Percentiles rank a stretch among this genome's conserved stretches.
These are phyloP conservation scores for Penicillium malachiteum DNA, from an alignment of 495 filamentous ascomycete genomes.

Conservation along the genomic window DNA sequence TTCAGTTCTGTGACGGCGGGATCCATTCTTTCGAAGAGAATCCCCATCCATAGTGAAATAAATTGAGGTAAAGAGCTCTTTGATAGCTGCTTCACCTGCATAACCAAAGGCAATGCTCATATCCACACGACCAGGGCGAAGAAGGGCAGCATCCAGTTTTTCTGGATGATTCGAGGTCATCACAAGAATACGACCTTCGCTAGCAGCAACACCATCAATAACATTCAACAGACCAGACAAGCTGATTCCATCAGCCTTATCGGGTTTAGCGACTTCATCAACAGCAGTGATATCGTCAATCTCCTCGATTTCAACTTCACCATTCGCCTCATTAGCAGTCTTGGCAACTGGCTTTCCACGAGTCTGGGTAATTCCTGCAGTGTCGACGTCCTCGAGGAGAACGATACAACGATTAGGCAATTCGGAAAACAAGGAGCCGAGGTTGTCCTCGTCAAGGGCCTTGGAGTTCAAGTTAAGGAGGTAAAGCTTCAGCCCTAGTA, in stretches of 20 bases:
- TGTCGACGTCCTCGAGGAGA: conserved; percentile 51
- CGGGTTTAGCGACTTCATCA: conserved; percentile 8
- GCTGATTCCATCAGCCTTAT: conserved; percentile 42
- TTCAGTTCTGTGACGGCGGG: not conserved
- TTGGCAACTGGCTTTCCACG: conserved; percentile 15
- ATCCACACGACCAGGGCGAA: conserved; percentile 76
- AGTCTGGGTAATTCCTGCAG: conserved; percentile 57
- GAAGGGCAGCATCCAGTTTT: conserved; percentile 71
- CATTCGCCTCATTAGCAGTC: not conserved
- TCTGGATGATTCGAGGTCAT: conserved; percentile 85
- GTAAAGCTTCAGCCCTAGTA: conserved; percentile 46
- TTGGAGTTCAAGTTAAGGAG: conserved; percentile 46
- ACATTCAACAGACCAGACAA: conserved; percentile 78
- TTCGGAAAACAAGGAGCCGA: conserved; percentile 67
- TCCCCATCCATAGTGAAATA: conserved; percentile 49
- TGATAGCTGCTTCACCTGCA: conserved; percentile 59
- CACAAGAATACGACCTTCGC: conserved; percentile 74
- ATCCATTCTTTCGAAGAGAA: conserved; percentile 7
- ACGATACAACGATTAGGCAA: conserved; percentile 47
- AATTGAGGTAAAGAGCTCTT: conserved; percentile 69
- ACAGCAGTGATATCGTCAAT: conserved; percentile 1
- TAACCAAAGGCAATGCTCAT: conserved; percentile 69
- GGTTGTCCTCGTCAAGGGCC: conserved; percentile 59
- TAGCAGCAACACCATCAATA: conserved; percentile 75
- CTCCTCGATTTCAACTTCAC: not conserved